Evolutionary conservation across 352 stramenopile species (phyloP).

Genomic region (Phytophthora fragariaefolia): DNA sequence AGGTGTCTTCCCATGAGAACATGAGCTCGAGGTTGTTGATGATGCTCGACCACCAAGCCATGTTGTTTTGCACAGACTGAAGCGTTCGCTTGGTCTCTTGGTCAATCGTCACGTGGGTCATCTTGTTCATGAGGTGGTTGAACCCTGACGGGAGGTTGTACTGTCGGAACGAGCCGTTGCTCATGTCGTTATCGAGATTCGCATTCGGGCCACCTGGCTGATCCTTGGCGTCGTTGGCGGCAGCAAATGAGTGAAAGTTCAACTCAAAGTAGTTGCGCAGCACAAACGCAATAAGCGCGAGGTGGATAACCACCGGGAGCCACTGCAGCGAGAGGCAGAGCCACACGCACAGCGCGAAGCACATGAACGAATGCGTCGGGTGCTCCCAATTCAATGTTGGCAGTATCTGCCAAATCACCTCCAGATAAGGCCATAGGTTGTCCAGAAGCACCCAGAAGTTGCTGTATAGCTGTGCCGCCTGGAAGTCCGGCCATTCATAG

Average conservation of each 20-base stretch:
- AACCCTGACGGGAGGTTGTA: conserved; percentile 86
- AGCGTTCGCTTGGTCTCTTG: conserved; percentile 83
- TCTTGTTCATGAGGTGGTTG: conserved; percentile 91
- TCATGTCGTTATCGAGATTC: conserved; percentile 42
- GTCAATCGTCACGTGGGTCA: conserved; percentile 88
- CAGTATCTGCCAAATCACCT: conserved; percentile 84
- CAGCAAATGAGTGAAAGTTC: conserved; percentile 81
- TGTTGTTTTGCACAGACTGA: conserved; percentile 90
- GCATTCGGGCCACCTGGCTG: conserved; percentile 19
- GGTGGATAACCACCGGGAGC: conserved; percentile 80
- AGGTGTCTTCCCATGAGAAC: conserved; percentile 90
- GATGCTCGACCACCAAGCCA: conserved; percentile 87
- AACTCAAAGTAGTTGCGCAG: conserved; percentile 88
- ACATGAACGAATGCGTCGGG: conserved; percentile 85
- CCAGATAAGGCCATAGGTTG: conserved; percentile 85
- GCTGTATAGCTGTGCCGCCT: conserved; percentile 83
- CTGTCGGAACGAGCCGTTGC: conserved; percentile 66
- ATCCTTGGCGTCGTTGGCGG: conserved; percentile 57
- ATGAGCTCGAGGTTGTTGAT: conserved; percentile 88
- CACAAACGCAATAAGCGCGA: conserved; percentile 81
- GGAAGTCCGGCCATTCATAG: conserved; percentile 85
- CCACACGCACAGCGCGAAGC: conserved; percentile 86
- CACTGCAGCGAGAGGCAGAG: conserved; percentile 84
- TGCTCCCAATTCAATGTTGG: conserved; percentile 89
- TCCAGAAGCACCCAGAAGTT: conserved; percentile 90